A percentile compares a stretch with the other conserved stretches of the same genome.
phyloP scores from a whole-genome alignment of 805 yeast genomes.

The Monosporozyma aquatica region DNA sequence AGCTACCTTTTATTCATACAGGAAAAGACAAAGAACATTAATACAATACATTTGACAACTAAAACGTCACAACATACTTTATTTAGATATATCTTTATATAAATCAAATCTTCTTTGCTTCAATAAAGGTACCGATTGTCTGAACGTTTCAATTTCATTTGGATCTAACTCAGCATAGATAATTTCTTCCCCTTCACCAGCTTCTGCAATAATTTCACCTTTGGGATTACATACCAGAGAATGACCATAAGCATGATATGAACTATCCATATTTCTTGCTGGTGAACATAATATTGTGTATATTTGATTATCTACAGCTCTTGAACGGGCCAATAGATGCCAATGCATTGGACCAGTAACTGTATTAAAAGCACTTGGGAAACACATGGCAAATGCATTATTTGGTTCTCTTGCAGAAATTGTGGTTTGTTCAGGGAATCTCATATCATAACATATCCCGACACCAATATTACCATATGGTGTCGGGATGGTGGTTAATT shows the following conservation, averaged over 20 bases:
- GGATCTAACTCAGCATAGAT: constrained; percentile 68
- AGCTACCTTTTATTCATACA: too few relatives aligned
- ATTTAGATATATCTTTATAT: constrained; percentile 26
- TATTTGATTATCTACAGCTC: constrained; percentile 69
- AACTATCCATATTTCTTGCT: constrained; percentile 57
- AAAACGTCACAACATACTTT: too few relatives aligned
- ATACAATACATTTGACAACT: too few relatives aligned
- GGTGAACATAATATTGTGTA: constrained; percentile 80
- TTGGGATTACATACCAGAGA: constrained; percentile 54
- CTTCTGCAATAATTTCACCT: constrained; percentile 56
- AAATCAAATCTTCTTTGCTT: constrained; percentile 66
- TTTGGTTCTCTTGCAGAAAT: constrained; percentile 47
- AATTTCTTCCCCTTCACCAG: constrained; percentile 71
- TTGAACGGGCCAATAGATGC: constrained; percentile 62
- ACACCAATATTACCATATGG: constrained; percentile 46
- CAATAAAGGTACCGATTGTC: constrained; percentile 61
- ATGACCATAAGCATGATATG: constrained; percentile 61
- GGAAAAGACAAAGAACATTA: too few relatives aligned
- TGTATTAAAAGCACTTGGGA: constrained; percentile 80
- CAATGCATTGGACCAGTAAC: constrained; percentile 80
- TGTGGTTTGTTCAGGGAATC: constrained; percentile 72
- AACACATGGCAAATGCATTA: constrained; percentile 65
- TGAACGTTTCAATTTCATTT: constrained; percentile 43
- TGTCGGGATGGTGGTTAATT: constrained; percentile 53
- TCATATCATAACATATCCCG: constrained; percentile 76